Evolutionary conservation across 805 yeast genomes (phyloP).

Genomic region (Sugiyamaella lignohabitans): DNA sequence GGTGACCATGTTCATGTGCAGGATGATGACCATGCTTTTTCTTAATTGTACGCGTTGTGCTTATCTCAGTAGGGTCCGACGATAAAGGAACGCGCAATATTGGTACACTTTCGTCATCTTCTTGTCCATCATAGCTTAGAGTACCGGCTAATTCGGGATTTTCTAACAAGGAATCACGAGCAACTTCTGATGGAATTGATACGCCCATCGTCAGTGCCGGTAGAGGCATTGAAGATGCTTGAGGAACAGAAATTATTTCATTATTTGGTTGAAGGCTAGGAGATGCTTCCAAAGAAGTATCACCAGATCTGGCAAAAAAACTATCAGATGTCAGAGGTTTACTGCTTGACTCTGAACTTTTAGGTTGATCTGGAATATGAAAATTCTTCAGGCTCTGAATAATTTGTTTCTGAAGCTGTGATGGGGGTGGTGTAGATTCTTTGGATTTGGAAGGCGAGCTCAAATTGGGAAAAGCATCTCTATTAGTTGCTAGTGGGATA

Average conservation of each 20-base stretch:
- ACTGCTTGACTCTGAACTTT: neutral
- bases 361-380: conserved; percentile 2
- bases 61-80: neutral
- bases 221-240: neutral
- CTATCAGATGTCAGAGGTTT: too few relatives aligned
- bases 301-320: neutral
- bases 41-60: neutral
- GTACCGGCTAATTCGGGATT: neutral
- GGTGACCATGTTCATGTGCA: neutral
- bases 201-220: neutral
- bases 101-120: neutral
- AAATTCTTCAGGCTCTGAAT: neutral
- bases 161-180: neutral
- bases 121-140: neutral
- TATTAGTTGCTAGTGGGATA: neutral
- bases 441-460: neutral
- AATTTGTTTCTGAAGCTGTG: neutral
- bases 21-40: too few relatives aligned
- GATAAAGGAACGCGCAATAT: conserved; percentile 1
- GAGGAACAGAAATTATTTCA: neutral
- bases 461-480: neutral
- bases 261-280: neutral
- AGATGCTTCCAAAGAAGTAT: neutral
- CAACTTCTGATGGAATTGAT: neutral
- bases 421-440: neutral